These are phyloP conservation scores for Rhizophagus prolifer DNA, from an alignment of 192 early-diverging fungal species.

Conservation along the genomic window DNA sequence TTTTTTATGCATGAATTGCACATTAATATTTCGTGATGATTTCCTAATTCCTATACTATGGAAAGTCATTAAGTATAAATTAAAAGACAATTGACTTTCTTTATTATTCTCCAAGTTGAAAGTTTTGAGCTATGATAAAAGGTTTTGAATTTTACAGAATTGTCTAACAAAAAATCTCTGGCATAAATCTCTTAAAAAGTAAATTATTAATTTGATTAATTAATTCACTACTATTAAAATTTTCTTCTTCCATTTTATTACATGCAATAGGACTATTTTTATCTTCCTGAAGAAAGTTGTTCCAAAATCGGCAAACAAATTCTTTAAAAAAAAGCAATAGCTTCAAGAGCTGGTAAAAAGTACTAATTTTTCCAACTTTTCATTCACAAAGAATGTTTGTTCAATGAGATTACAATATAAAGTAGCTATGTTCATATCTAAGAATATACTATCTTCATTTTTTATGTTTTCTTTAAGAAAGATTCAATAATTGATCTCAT, in stretches of 20 bases:
- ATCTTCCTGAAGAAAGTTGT: neutral
- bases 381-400: slow-evolving; percentile 12
- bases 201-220: slow-evolving; percentile 24
- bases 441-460: neutral
- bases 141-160: slow-evolving; percentile 12
- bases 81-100: slow-evolving; percentile 18
- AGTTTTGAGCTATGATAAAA: slow-evolving; percentile 9
- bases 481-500: slow-evolving; percentile 2
- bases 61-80: too few relatives aligned
- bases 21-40: too few relatives aligned
- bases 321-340: slow-evolving; percentile 29
- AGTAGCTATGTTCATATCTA: slow-evolving; percentile 6
- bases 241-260: neutral
- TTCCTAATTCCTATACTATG: too few relatives aligned
- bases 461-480: neutral
- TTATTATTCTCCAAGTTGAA: slow-evolving; percentile 7
- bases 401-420: slow-evolving; percentile 30
- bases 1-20: too few relatives aligned
- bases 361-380: neutral
- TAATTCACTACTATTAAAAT: neutral
- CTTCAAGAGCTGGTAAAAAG: neutral
- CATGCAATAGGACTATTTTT: neutral
- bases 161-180: slow-evolving; percentile 1
- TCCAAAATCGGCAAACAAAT: slow-evolving; percentile 24
- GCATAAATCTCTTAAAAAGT: slow-evolving; percentile 26